Conservation (phyloP, 352 stramenopile genomes). For the Nothophytophthora sp. region DNA sequence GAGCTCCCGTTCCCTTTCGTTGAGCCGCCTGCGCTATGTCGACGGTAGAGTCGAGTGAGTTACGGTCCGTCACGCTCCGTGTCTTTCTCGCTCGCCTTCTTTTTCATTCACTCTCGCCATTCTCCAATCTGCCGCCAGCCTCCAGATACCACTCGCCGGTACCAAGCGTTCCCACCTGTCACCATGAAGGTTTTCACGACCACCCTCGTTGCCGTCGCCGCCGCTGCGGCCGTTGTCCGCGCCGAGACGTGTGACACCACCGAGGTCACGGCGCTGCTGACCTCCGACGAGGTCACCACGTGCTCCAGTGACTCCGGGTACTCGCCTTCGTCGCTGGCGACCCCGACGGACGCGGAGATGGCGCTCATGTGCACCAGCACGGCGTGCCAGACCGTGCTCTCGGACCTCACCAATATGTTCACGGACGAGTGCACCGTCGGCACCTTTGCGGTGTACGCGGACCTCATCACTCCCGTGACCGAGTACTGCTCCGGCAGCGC, state of each 20-base stretch:
- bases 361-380: conserved; percentile 27
- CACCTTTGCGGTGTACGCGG: conserved; percentile 23
- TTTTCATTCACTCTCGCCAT: conserved; percentile 8
- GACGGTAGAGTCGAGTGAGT: conserved; percentile 10
- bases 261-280: conserved; percentile 19
- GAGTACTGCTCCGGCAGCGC: conserved; percentile 23
- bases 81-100: conserved; percentile 1
- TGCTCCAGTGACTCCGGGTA: conserved; percentile 35
- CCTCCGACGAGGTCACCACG: conserved; percentile 8
- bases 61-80: not conserved
- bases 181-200: conserved; percentile 32
- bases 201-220: conserved; percentile 16
- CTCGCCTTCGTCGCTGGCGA: conserved; percentile 22
- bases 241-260: conserved; percentile 27
- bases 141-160: conserved; percentile 11
- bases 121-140: conserved; percentile 21
- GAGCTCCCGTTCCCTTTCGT: conserved; percentile 4
- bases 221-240: conserved; percentile 13
- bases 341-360: conserved; percentile 19
- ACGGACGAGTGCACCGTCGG: conserved; percentile 36
- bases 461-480: conserved; percentile 35
- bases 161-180: not conserved
- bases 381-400: conserved; percentile 32
- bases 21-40: conserved; percentile 16
- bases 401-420: conserved; percentile 19